These are phyloP conservation scores for Sporisorium sorghi DNA, from an alignment of 1,284 basidiomycete species.

Conservation along the genomic window DNA sequence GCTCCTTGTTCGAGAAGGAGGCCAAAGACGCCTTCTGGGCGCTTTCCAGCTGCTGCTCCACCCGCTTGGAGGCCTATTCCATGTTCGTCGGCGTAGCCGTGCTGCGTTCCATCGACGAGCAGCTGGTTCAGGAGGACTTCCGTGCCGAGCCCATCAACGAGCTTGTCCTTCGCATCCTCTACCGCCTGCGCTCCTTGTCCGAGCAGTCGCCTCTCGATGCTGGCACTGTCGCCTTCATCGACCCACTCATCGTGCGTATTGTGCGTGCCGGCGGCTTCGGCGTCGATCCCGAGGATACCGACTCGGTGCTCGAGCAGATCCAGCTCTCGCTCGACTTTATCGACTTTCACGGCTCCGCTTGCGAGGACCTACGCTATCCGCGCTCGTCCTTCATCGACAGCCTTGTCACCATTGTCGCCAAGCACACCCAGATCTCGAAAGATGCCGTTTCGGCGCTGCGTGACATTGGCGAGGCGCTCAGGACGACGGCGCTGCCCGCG, in stretches of 20 bases:
- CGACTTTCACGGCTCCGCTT: conserved; percentile 85
- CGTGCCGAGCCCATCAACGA: conserved; percentile 70
- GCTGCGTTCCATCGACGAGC: conserved; percentile 58
- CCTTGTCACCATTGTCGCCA: conserved; percentile 80
- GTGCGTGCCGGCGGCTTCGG: conserved; percentile 79
- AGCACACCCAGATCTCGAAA: conserved; percentile 85
- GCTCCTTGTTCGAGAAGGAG: conserved; percentile 40
- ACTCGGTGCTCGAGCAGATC: conserved; percentile 87
- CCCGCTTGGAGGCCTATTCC: conserved; percentile 52
- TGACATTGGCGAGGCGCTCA: conserved; percentile 85
- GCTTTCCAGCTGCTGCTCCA: conserved; percentile 54
- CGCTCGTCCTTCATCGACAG: conserved; percentile 74
- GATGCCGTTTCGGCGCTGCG: conserved; percentile 85
- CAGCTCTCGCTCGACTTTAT: conserved; percentile 86
- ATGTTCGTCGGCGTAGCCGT: conserved; percentile 55
- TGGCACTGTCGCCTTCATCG: conserved; percentile 84
- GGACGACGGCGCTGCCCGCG: conserved; percentile 67
- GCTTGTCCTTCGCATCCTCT: conserved; percentile 85
- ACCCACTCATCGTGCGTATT: conserved; percentile 81
- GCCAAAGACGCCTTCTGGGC: conserved; percentile 50
- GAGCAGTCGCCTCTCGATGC: conserved; percentile 86
- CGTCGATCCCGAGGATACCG: conserved; percentile 73
- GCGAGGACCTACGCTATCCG: conserved; percentile 72
- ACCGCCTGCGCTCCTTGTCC: conserved; percentile 83
- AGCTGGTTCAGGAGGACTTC: conserved; percentile 59